Evolutionary conservation across 169 alveolate genomes (phyloP).

Genomic region (Eimeria praecox): DNA sequence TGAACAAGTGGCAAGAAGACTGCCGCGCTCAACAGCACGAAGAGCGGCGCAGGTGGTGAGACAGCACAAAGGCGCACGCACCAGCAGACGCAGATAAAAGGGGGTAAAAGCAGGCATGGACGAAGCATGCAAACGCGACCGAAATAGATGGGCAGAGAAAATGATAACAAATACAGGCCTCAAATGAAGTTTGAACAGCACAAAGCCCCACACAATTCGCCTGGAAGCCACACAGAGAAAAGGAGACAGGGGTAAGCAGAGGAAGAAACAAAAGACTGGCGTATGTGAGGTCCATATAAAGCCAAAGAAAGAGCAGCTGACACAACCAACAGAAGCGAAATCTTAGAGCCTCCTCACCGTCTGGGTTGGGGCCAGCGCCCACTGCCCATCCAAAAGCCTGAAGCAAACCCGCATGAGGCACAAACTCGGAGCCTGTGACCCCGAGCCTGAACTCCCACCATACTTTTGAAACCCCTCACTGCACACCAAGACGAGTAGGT

Average conservation of each 20-base stretch:
- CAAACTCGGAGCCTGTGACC: neutral
- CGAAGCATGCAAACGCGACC: neutral
- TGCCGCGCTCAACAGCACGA: neutral
- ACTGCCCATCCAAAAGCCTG: constrained; percentile 66
- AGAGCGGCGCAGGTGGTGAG: neutral
- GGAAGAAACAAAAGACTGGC: neutral
- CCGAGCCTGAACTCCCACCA: neutral
- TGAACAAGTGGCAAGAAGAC: neutral
- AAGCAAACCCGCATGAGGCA: constrained; percentile 15
- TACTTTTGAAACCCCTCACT: neutral
- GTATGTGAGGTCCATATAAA: neutral
- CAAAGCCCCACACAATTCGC: neutral
- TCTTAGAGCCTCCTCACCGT: neutral
- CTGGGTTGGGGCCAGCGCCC: constrained; percentile 23
- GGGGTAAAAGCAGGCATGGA: neutral
- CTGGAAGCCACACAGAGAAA: neutral
- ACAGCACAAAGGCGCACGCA: neutral
- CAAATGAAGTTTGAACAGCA: neutral
- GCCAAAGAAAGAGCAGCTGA: neutral
- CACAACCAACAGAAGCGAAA: neutral
- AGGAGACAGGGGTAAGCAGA: neutral
- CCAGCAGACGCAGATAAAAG: neutral
- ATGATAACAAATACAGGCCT: neutral
- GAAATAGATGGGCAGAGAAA: neutral
- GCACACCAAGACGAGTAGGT: neutral